phyloP scores from a whole-genome alignment of 108 stramenopile species.

The Discostella pseudostelligera region DNA sequence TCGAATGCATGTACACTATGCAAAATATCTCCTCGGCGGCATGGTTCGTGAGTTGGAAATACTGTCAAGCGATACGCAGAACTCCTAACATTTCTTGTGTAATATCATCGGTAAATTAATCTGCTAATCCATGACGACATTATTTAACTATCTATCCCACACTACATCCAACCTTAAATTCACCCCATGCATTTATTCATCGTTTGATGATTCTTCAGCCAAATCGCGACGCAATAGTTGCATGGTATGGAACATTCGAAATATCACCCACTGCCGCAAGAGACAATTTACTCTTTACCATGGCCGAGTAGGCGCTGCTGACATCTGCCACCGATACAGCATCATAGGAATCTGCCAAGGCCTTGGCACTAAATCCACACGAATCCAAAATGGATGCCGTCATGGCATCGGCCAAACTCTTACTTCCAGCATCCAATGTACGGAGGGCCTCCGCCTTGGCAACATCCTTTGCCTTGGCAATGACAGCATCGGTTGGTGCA shows the following conservation, averaged over 20 bases:
- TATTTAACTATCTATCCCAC: background rate
- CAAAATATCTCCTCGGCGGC: conserved; percentile 33
- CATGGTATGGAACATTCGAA: conserved; percentile 71
- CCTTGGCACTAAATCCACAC: conserved; percentile 58
- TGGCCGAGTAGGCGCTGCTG: conserved; percentile 51
- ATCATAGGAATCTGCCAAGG: conserved; percentile 67
- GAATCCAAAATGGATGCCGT: conserved; percentile 74
- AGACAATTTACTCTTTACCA: conserved; percentile 70
- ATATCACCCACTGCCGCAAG: conserved; percentile 87
- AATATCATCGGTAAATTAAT: background rate
- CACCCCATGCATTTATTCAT: background rate
- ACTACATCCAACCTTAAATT: background rate
- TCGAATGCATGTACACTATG: conserved; percentile 33
- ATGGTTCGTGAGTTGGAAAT: conserved; percentile 38
- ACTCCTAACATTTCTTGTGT: background rate
- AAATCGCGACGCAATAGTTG: conserved; percentile 63
- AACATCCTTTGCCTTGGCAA: conserved; percentile 67
- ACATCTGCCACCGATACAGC: conserved; percentile 61
- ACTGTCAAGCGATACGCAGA: background rate
- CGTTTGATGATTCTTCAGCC: background rate
- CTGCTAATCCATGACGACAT: background rate
- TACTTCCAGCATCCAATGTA: conserved; percentile 72
- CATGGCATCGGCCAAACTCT: conserved; percentile 75
- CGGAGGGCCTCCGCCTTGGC: conserved; percentile 79
- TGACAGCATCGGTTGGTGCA: conserved; percentile 48